Conservation (phyloP, 495 filamentous ascomycete genomes). For the Aspergillus ellipticus region DNA sequence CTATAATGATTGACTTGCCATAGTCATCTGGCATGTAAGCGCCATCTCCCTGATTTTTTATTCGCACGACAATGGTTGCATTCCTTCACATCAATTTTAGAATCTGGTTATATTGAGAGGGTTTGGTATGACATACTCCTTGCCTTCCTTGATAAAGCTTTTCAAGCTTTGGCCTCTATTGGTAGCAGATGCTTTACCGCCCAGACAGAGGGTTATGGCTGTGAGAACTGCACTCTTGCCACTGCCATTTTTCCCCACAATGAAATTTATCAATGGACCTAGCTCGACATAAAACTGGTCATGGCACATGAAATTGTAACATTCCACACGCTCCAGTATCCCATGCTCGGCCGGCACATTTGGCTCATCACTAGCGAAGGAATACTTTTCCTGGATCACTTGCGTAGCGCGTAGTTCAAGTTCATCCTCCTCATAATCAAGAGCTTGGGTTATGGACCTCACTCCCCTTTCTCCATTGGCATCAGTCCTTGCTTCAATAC, state of each 20-base stretch:
- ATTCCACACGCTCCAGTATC: conserved; percentile 77
- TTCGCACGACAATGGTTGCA: conserved; percentile 64
- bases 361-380: conserved; percentile 49
- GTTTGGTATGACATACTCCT: conserved; percentile 50
- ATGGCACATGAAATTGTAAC: conserved; percentile 96
- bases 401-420: conserved; percentile 69
- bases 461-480: conserved; percentile 14
- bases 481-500: conserved; percentile 26
- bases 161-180: conserved; percentile 91
- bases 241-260: conserved; percentile 95
- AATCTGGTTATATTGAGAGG: conserved; percentile 21
- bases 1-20: conserved; percentile 82
- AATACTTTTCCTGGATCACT: conserved; percentile 56
- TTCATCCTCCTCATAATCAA: conserved; percentile 42
- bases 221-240: conserved; percentile 99
- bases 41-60: conserved; percentile 84
- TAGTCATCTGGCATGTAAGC: conserved; percentile 80
- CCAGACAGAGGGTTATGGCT: conserved; percentile 87
- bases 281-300: conserved; percentile 71
- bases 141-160: conserved; percentile 86
- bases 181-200: conserved; percentile 91
- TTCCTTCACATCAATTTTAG: conserved; percentile 17
- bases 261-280: conserved; percentile 94
- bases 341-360: conserved; percentile 79
- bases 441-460: conserved; percentile 37